Base-by-base conservation (phyloP, 106 monocot genomes). In the Agapanthus africanus region DNA sequence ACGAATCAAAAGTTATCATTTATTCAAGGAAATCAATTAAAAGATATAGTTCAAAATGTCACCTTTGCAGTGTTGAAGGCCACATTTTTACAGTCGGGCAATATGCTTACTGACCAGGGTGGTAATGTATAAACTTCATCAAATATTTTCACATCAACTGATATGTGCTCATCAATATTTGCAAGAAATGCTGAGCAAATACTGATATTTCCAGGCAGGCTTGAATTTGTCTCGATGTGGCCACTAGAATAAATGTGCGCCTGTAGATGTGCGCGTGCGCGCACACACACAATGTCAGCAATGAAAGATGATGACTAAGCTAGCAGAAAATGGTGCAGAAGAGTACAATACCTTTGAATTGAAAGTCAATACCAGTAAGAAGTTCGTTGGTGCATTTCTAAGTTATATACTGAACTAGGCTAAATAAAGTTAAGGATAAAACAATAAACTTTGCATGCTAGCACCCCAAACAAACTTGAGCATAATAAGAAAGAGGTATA, bases 41-140 rank as follows among this genome's bases (percentile, higher is more conserved):
- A n/a, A n/a, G n/a, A n/a, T n/a, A n/a, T n/a, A n/a, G n/a, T n/a
- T n/a, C n/a, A n/a, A n/a, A n/a, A n/a, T n/a, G n/a, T 78, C 62
- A 97, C 91, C 95, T 87, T 82, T 28, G 91, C 95, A 59, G 91
- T 97, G 72, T 97, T 97, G 70, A 82, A 97, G 66, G 85, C 95
- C 31, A 91, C 86, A 77, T 79, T 66, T 79, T 82, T 84, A 71
- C 95, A 97, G 66, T 97, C 95, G 11, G 91, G 89, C 68, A 97
- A 78, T 65, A 97, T 82, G 79, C 88, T 97, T 28, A 91, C 95
- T 59, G 95, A 89, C 95, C 95, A 97, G 36, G 95, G 91, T 41
- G 81, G 84, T 69, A 97, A 59, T 46, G 61, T 70, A 73, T 87
- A 97, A 70, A 30, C 33, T 71, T 77, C 63, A 16, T 79, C 88